Conservation (phyloP, 495 filamentous ascomycete species). For the Podospora appendiculata region DNA sequence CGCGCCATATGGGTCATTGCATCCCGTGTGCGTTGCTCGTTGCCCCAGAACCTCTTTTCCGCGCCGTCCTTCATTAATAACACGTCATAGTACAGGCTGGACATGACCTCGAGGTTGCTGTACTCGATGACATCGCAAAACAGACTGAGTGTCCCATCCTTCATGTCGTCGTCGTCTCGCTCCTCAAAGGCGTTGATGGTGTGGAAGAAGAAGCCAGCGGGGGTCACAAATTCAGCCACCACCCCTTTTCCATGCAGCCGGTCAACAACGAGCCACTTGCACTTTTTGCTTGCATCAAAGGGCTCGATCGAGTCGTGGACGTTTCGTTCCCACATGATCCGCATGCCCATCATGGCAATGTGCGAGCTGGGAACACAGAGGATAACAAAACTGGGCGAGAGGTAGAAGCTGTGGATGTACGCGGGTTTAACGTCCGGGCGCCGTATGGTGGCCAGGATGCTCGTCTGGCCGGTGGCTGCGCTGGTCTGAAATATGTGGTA, state of each 20-base stretch:
- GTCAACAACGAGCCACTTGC: slow-evolving; percentile 65
- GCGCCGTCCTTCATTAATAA: slow-evolving; percentile 32
- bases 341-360: slow-evolving; percentile 36
- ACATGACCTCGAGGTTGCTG: slow-evolving; percentile 46
- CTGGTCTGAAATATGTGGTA: slow-evolving; percentile 62
- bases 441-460: slow-evolving; percentile 59
- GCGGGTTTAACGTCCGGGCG: slow-evolving; percentile 38
- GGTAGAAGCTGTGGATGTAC: slow-evolving; percentile 68
- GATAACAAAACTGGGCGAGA: slow-evolving; percentile 57
- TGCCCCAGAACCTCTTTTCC: slow-evolving; percentile 16
- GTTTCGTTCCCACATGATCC: slow-evolving; percentile 51
- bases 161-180: slow-evolving; percentile 10
- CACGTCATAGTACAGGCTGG: slow-evolving; percentile 54
- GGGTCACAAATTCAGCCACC: slow-evolving; percentile 50
- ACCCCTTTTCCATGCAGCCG: slow-evolving; percentile 42
- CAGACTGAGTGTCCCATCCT: slow-evolving; percentile 23
- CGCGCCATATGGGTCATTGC: slow-evolving; percentile 32
- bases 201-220: slow-evolving; percentile 68
- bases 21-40: slow-evolving; percentile 22
- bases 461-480: slow-evolving; percentile 51
- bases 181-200: slow-evolving; percentile 68
- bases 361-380: slow-evolving; percentile 55
- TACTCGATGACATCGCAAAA: slow-evolving; percentile 53
- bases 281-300: slow-evolving; percentile 43
- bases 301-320: slow-evolving; percentile 47